These are phyloP conservation scores for Hysterangium stoloniferum DNA, from an alignment of 768 basidiomycete species.

Conservation along the genomic window DNA sequence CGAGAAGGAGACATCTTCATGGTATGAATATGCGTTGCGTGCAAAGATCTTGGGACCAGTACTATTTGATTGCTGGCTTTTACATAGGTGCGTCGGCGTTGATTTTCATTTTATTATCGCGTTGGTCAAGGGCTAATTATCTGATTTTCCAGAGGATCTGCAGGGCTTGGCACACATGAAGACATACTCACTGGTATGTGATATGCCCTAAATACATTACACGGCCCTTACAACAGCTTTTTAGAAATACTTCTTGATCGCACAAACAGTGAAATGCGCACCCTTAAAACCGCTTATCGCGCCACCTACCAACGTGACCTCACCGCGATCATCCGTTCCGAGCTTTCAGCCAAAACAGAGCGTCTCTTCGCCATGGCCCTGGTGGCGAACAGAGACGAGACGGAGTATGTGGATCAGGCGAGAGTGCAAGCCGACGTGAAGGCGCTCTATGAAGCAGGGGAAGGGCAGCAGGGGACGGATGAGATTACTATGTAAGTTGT, in stretches of 20 bases:
- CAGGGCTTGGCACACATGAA: constrained; percentile 9
- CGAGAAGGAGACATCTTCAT: constrained; percentile 11
- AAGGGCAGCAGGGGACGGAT: constrained; percentile 35
- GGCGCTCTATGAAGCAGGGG: constrained; percentile 33
- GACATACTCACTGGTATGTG: constrained; percentile 8
- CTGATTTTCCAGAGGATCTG: constrained; percentile 1
- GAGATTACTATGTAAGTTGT: constrained; percentile 22
- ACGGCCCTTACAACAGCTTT: background rate
- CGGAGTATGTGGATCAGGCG: constrained; percentile 29
- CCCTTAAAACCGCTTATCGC: constrained; percentile 24
- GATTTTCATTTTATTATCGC: background rate
- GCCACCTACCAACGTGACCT: constrained; percentile 31
- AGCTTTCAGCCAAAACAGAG: background rate
- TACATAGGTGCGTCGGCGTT: constrained; percentile 5
- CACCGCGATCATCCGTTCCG: constrained; percentile 14
- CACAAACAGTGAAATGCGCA: constrained; percentile 23
- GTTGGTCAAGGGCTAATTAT: too few species aligned
- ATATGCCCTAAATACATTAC: background rate
- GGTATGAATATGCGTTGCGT: constrained; percentile 8
- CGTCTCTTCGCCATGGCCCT: constrained; percentile 45
- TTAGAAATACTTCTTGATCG: constrained; percentile 34
- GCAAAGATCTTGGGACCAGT: constrained; percentile 8
- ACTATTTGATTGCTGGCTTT: constrained; percentile 9
- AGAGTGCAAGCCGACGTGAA: constrained; percentile 38
- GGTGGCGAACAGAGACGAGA: constrained; percentile 36